Evolutionary conservation across 371 early-diverging fungal genomes (phyloP).

Genomic region (Dinochytrium kinnereticum): DNA sequence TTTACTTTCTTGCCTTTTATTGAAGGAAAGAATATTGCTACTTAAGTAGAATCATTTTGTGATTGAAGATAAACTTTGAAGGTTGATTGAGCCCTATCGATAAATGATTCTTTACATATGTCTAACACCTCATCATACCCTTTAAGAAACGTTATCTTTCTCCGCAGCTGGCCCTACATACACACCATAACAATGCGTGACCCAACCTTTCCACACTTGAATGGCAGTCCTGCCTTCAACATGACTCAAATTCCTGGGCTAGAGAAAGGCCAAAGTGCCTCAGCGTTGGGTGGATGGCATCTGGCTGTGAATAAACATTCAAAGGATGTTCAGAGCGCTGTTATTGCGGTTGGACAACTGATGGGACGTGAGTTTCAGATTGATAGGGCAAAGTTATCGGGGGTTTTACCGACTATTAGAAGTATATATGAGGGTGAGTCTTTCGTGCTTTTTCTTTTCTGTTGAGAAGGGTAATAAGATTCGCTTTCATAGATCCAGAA

Average conservation of each 20-base stretch:
- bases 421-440: constrained; percentile 23
- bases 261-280: constrained; percentile 7
- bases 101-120: too few species aligned
- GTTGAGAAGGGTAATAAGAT: neutral
- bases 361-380: constrained; percentile 26
- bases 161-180: constrained; percentile 31
- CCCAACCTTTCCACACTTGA: neutral
- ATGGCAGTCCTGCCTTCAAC: neutral
- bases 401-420: constrained; percentile 27
- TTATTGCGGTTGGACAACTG: constrained; percentile 18
- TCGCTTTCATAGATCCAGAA: constrained; percentile 26
- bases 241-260: constrained; percentile 24
- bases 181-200: neutral
- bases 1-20: too few species aligned
- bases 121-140: too few species aligned
- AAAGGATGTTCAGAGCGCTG: constrained; percentile 14
- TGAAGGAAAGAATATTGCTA: too few species aligned
- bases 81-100: too few species aligned
- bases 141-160: constrained; percentile 22
- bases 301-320: constrained; percentile 26
- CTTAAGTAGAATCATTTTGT: too few species aligned
- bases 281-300: constrained; percentile 34
- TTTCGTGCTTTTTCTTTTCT: constrained; percentile 22
- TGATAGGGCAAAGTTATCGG: constrained; percentile 3
- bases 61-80: too few species aligned